Evolutionary conservation across 768 basidiomycete genomes (phyloP), one percentile per base, ranked within the genome.

Genomic region (Lentinula edodes): DNA sequence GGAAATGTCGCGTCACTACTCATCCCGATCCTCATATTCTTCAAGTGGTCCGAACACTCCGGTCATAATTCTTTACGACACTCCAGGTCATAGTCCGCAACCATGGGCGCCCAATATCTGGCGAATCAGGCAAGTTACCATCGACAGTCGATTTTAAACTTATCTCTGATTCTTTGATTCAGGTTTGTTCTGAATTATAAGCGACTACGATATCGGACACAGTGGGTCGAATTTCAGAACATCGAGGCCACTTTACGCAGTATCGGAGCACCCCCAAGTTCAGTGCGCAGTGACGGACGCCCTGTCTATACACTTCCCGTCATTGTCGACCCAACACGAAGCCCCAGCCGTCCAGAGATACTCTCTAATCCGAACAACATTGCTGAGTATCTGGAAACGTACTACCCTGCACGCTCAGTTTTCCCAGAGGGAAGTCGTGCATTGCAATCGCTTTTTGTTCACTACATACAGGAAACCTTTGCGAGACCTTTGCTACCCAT

Each of bases 101-200:
- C 81, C 88, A n/a, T 91, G 89, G 89, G 85, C 85, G 60, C 89
- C 89, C 34, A 88, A 88, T 65, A 79, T 87, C 36, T 90, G 89
- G 89, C 78, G 87, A 51, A 81, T 91, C 63, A 76, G 89, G 88
- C 84, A 58, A 35, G 74, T 16, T 35, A 3, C 3, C 46, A 32
- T 23, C 54, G 51, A 18, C 34, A 34, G 18, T 43, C 28, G 23
- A 43, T 34, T 15, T 43, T 20, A 4, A 28, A 28, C 16, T 13
- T 18, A 60, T 23, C 39, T 12, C 7, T 12, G 16, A 20, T 20
- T 20, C 3, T 38, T n/a, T 46, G 28, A 28, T 28, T 28, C 28
- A 90, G 89, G 52, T 82, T 90, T 56, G 84, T 90, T 46, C 74
- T 91, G 18, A 91, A 91, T 68, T 90, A 82, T 68, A 91, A 91